These are phyloP conservation scores for Coemansia sp. DNA, from an alignment of 192 early-diverging fungal species.

Conservation along the genomic window DNA sequence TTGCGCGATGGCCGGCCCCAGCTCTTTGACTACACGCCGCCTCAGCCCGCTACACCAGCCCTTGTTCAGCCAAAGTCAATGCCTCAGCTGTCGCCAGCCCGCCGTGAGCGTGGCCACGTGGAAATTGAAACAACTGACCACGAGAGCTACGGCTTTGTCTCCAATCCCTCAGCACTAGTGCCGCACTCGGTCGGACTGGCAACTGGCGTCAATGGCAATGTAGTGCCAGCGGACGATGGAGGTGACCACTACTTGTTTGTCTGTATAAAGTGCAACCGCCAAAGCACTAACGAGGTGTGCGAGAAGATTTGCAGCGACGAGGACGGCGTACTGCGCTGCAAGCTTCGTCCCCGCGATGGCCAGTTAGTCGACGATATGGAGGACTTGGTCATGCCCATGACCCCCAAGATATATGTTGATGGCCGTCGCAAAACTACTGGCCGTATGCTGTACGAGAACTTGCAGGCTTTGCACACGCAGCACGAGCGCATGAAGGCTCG, in stretches of 20 bases:
- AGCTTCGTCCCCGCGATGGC: constrained; percentile 47
- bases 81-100: neutral
- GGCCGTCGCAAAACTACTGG: constrained; percentile 57
- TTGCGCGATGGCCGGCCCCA: constrained; percentile 47
- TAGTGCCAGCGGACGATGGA: neutral
- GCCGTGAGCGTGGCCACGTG: constrained; percentile 46
- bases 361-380: constrained; percentile 52
- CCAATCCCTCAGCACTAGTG: constrained; percentile 48
- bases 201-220: neutral
- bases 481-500: constrained; percentile 53
- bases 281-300: constrained; percentile 56
- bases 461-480: constrained; percentile 51
- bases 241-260: constrained; percentile 58
- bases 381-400: constrained; percentile 58
- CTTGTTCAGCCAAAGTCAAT: neutral
- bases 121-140: constrained; percentile 49
- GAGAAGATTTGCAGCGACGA: constrained; percentile 59
- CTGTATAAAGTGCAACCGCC: constrained; percentile 56
- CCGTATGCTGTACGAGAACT: constrained; percentile 56
- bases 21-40: constrained; percentile 43
- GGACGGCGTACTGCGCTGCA: constrained; percentile 54
- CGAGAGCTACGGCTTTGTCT: constrained; percentile 53
- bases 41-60: constrained; percentile 10
- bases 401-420: constrained; percentile 51
- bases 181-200: neutral